A percentile compares a stretch with the other conserved stretches of the same genome.
phyloP scores from a whole-genome alignment of 331 rosid species.

The Quercus tomentella region DNA sequence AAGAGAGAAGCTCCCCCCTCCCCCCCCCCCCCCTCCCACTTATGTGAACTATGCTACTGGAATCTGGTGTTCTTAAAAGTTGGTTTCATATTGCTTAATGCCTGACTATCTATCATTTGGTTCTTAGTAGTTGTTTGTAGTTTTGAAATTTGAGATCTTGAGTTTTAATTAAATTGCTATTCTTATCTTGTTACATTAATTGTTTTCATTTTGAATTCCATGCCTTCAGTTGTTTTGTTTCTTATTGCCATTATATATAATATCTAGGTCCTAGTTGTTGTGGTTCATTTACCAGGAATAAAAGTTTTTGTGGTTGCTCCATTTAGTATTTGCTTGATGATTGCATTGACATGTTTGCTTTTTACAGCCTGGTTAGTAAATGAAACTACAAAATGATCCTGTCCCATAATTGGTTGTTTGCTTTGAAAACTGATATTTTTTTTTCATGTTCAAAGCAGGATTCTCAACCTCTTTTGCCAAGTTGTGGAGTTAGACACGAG shows the following conservation, averaged over 20 bases:
- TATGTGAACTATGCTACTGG: not conserved
- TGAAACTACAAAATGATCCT: not conserved
- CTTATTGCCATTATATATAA: not conserved
- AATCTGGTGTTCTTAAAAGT: not conserved
- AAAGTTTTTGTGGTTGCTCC: not conserved
- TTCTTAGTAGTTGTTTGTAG: not conserved
- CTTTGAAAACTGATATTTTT: not conserved
- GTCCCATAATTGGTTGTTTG: not conserved
- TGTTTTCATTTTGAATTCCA: not conserved
- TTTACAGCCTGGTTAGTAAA: not conserved
- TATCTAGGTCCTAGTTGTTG: not conserved
- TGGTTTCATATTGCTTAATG: not conserved
- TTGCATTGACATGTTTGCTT: conserved; percentile 1
- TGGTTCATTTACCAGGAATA: not conserved
- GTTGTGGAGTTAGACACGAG: conserved; percentile 36
- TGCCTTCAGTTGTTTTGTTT: not conserved
- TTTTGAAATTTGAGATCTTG: not conserved
- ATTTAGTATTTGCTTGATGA: not conserved
- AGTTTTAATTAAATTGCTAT: not conserved
- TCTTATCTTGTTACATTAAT: not conserved
- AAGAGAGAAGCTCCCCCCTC: not conserved
- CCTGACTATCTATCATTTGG: not conserved
- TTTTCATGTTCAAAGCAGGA: conserved; percentile 39
- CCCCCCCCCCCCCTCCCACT: not conserved
- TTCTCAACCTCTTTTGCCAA: conserved; percentile 40